A percentile compares a stretch with the other conserved stretches of the same genome.
These are phyloP conservation scores for Mycena citricolor DNA, from an alignment of 1,284 basidiomycete genomes.

Conservation along the genomic window DNA sequence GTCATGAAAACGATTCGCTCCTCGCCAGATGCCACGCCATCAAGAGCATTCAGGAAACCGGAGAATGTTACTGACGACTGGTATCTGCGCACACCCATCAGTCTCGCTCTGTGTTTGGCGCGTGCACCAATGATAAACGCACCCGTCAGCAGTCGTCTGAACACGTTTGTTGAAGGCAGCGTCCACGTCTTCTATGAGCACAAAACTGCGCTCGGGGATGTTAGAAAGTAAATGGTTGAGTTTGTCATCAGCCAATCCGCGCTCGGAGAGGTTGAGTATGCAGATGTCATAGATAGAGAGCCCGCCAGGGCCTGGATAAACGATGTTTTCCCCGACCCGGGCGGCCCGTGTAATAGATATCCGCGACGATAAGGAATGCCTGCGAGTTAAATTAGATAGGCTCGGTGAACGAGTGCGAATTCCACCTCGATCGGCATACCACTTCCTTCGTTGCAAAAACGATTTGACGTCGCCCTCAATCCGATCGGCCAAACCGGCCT, in stretches of 20 bases:
- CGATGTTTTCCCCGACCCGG: slow-evolving; percentile 97
- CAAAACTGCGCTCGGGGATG: slow-evolving; percentile 88
- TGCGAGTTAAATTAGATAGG: slow-evolving; percentile 34
- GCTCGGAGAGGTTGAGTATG: slow-evolving; percentile 92
- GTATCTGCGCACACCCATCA: slow-evolving; percentile 66
- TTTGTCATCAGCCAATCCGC: slow-evolving; percentile 96
- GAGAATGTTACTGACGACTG: slow-evolving; percentile 97
- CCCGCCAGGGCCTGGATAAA: slow-evolving; percentile 98
- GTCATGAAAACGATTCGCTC: slow-evolving; percentile 99
- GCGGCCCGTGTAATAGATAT: slow-evolving; percentile 93
- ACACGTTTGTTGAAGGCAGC: slow-evolving; percentile 95
- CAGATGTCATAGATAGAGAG: slow-evolving; percentile 94
- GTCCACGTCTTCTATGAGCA: slow-evolving; percentile 96
- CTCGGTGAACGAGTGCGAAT: slow-evolving; percentile 1
- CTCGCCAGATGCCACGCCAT: slow-evolving; percentile 96
- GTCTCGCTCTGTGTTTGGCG: slow-evolving; percentile 19
- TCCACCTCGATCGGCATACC: slow-evolving; percentile 96
- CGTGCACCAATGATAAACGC: slow-evolving; percentile 26
- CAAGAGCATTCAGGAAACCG: slow-evolving; percentile 94
- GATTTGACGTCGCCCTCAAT: slow-evolving; percentile 80
- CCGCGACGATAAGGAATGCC: slow-evolving; percentile 97
- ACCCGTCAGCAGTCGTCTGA: slow-evolving; percentile 89
- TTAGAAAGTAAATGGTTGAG: slow-evolving; percentile 92
- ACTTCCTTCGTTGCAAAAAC: slow-evolving; percentile 83
- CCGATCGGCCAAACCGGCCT: slow-evolving; percentile 74